Evolutionary conservation across 306 rosid genomes (phyloP).

Genomic region (Vicia sativa): DNA sequence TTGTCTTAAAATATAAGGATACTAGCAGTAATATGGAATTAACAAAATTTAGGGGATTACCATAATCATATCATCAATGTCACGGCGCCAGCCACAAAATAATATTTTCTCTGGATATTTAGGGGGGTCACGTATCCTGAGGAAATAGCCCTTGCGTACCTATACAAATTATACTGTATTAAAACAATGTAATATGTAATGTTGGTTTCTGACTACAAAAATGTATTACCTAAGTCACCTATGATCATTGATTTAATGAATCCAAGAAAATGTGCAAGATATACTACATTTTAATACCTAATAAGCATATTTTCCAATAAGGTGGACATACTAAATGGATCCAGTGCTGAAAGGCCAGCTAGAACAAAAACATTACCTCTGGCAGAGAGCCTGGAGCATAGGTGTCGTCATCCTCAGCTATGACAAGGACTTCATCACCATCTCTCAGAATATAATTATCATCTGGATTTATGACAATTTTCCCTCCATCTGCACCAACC

Average conservation of each 20-base stretch:
- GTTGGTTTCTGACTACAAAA: slow-evolving; percentile 14
- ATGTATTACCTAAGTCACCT: slow-evolving; percentile 7
- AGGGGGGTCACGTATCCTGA: slow-evolving; percentile 69
- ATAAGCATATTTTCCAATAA: slow-evolving; percentile 11
- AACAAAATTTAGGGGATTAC: slow-evolving; percentile 49
- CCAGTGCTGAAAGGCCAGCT: slow-evolving; percentile 32
- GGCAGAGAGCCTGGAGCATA: slow-evolving; percentile 81
- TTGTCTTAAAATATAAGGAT: slow-evolving; percentile 10
- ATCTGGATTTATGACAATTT: slow-evolving; percentile 86
- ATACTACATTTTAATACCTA: slow-evolving; percentile 32
- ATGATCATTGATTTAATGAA: slow-evolving; percentile 32
- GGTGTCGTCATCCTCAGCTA: slow-evolving; percentile 98
- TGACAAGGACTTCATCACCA: slow-evolving; percentile 94
- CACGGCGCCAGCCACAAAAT: slow-evolving; percentile 99
- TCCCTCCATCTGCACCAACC: slow-evolving; percentile 85
- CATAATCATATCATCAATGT: slow-evolving; percentile 96
- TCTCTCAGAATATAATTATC: slow-evolving; percentile 74
- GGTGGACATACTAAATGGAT: slow-evolving; percentile 23
- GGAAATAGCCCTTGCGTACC: slow-evolving; percentile 62
- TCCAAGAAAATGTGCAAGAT: slow-evolving; percentile 29
- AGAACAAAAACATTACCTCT: slow-evolving; percentile 64
- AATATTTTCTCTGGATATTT: slow-evolving; percentile 88
- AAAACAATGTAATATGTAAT: slow-evolving; percentile 17
- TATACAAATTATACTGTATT: slow-evolving; percentile 46
- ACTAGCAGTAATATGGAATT: not conserved